A percentile compares a stretch with the other conserved stretches of the same genome.
phyloP scores from a whole-genome alignment of 805 yeast genomes.

The Blastobotrys terrestris region DNA sequence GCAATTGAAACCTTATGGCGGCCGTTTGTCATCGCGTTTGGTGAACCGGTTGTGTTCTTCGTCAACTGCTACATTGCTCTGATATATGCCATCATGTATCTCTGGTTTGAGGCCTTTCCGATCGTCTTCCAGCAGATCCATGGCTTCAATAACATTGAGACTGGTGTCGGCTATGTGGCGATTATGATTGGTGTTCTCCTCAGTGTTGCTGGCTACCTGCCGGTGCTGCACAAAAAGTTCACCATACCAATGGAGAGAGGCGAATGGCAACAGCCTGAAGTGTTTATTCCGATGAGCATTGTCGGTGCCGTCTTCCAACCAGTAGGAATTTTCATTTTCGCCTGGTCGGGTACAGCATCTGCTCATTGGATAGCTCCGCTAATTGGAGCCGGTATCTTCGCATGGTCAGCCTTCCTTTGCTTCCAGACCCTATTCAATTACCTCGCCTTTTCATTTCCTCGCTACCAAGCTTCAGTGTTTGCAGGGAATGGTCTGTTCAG shows the following conservation, averaged over 20 bases:
- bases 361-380: conserved; percentile 46
- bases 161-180: conserved; percentile 41
- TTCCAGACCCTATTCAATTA: conserved; percentile 50
- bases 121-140: conserved; percentile 40
- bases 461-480: conserved; percentile 48
- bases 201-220: not conserved
- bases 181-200: conserved; percentile 38
- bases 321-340: conserved; percentile 40
- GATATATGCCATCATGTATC: conserved; percentile 43
- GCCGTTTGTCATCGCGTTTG: conserved; percentile 40
- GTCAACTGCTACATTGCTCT: conserved; percentile 44
- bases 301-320: conserved; percentile 40
- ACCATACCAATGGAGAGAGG: not conserved
- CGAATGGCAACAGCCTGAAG: conserved; percentile 2
- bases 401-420: conserved; percentile 36
- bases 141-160: conserved; percentile 40
- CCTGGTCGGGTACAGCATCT: conserved; percentile 35
- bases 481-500: conserved; percentile 49
- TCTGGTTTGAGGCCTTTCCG: conserved; percentile 58
- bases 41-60: conserved; percentile 48
- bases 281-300: conserved; percentile 27
- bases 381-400: conserved; percentile 38
- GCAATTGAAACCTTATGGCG: conserved; percentile 11
- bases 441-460: conserved; percentile 42
- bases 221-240: conserved; percentile 1